Conservation (phyloP, 2,329 filamentous ascomycete genomes). For the Daldinia sp. region DNA sequence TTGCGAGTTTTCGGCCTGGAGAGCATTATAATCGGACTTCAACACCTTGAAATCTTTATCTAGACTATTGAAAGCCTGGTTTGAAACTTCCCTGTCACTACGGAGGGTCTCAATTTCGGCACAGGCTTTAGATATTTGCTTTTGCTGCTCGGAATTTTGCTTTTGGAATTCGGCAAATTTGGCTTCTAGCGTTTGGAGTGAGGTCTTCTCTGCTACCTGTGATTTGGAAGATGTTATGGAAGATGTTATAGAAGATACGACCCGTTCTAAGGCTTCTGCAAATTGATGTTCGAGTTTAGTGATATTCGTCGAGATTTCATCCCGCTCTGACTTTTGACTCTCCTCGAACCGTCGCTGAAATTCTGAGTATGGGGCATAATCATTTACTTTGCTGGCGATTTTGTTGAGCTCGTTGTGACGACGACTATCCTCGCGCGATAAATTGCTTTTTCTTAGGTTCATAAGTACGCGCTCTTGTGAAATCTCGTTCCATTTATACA, state of each 20-base stretch:
- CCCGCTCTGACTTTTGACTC: conserved; percentile 30
- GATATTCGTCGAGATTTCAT: conserved; percentile 39
- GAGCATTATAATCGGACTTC: conserved; percentile 15
- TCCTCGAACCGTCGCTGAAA: conserved; percentile 38
- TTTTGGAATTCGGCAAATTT: conserved; percentile 39
- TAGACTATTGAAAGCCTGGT: conserved; percentile 12
- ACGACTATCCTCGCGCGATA: conserved; percentile 21
- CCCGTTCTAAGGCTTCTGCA: conserved; percentile 36
- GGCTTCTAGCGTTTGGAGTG: conserved; percentile 40
- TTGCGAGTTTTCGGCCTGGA: conserved; percentile 32
- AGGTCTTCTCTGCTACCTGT: conserved; percentile 31
- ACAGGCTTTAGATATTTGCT: conserved; percentile 18
- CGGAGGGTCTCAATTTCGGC: conserved; percentile 30
- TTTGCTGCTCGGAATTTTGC: conserved; percentile 11
- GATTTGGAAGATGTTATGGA: conserved; percentile 19
- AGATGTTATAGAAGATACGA: conserved; percentile 28
- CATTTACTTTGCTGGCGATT: conserved; percentile 31
- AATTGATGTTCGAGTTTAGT: conserved; percentile 37
- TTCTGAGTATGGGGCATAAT: conserved; percentile 43
- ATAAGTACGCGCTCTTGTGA: conserved; percentile 28
- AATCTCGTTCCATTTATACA: conserved; percentile 32
- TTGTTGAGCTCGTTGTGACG: conserved; percentile 32
- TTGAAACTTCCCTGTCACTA: conserved; percentile 17
- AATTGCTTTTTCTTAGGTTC: conserved; percentile 22
- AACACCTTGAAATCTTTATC: conserved; percentile 21